Conservation (phyloP, 495 filamentous ascomycete genomes). For the Neurospora sublineolata region DNA sequence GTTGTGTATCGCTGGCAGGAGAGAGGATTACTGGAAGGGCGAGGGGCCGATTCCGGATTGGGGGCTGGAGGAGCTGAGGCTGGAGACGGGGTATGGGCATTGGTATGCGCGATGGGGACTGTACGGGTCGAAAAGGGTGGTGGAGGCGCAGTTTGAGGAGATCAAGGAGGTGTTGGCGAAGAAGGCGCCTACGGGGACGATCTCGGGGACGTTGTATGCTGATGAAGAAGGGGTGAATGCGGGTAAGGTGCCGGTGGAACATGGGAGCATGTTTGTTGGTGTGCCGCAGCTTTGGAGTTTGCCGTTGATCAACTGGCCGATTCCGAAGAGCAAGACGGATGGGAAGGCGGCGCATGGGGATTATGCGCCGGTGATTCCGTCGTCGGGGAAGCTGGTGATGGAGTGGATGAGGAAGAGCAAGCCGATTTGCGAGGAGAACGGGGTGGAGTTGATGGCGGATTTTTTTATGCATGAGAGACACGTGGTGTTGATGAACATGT, state of each 20-base stretch:
- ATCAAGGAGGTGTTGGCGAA: conserved; percentile 23
- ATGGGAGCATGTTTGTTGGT: conserved; percentile 30
- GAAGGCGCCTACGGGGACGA: conserved; percentile 26
- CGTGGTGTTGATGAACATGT: conserved; percentile 33
- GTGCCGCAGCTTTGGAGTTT: conserved; percentile 31
- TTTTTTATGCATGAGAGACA: conserved; percentile 36
- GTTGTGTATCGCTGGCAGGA: conserved; percentile 33
- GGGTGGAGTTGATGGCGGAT: conserved; percentile 31
- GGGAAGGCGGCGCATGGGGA: conserved; percentile 31
- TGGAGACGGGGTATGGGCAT: conserved; percentile 30
- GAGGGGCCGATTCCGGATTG: conserved; percentile 36
- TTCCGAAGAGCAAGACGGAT: conserved; percentile 11
- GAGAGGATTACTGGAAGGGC: conserved; percentile 34
- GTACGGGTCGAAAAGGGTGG: conserved; percentile 31
- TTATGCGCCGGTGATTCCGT: conserved; percentile 32
- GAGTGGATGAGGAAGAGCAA: conserved; percentile 30
- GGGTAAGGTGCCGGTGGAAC: conserved; percentile 17
- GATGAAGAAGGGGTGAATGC: conserved; percentile 32
- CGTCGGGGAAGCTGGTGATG: conserved; percentile 24
- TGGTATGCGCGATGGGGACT: conserved; percentile 39
- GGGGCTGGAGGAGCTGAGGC: conserved; percentile 30
- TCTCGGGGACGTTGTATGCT: conserved; percentile 25
- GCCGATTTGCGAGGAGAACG: conserved; percentile 27
- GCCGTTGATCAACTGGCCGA: conserved; percentile 30
- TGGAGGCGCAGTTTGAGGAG: conserved; percentile 37